A percentile compares a stretch with the other conserved stretches of the same genome.
phyloP scores from a whole-genome alignment of 495 filamentous ascomycete species.

The Melanomma pulvis-pyrius region DNA sequence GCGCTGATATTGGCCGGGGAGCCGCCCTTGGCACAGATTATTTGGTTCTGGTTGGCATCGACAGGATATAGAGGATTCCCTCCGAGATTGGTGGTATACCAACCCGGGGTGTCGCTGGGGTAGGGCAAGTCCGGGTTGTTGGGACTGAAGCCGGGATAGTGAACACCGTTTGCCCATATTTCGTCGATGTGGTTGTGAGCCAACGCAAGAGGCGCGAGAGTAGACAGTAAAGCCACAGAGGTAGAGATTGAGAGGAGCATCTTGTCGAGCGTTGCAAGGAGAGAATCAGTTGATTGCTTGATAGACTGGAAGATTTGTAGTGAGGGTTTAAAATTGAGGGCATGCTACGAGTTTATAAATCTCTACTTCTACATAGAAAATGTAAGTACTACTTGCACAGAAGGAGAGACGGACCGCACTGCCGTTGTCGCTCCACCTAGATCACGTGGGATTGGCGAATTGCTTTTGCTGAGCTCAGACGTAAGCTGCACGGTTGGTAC shows the following conservation, averaged over 20 bases:
- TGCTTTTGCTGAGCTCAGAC: background rate
- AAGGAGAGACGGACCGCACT: background rate
- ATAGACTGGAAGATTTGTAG: background rate
- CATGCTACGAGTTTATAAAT: background rate
- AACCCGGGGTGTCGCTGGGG: conserved; percentile 17
- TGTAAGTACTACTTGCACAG: too few species aligned
- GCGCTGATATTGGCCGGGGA: conserved; percentile 24
- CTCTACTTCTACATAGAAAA: too few species aligned
- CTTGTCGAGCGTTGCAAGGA: background rate
- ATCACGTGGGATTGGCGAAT: background rate
- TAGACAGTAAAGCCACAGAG: conserved; percentile 4
- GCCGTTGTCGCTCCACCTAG: background rate
- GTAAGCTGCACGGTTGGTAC: background rate
- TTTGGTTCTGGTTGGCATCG: conserved; percentile 10
- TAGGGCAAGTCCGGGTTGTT: conserved; percentile 7
- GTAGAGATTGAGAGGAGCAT: background rate
- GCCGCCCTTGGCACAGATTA: conserved; percentile 17
- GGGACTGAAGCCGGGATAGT: conserved; percentile 20
- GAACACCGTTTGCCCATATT: conserved; percentile 21
- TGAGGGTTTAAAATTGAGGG: background rate
- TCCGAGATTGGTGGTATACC: conserved; percentile 26
- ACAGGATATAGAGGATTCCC: conserved; percentile 20
- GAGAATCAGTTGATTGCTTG: background rate
- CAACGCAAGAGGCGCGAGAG: conserved; percentile 4
- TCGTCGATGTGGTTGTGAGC: conserved; percentile 19